phyloP scores from a whole-genome alignment of 345 rosid species.

The Dipteronia sinensis region DNA sequence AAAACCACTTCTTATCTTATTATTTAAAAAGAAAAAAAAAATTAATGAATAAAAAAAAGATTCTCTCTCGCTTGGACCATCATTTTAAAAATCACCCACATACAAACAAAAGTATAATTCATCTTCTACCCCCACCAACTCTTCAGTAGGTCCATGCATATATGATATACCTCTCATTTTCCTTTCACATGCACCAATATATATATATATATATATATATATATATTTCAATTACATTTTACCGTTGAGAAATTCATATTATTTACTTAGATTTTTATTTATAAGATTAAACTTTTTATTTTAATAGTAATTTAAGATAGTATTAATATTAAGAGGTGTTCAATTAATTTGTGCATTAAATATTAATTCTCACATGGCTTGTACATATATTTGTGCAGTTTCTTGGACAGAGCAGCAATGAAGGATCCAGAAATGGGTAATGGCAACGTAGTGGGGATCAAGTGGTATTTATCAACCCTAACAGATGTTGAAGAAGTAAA shows the following conservation, averaged over 20 bases:
- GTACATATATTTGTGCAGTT: slow-evolving; percentile 42
- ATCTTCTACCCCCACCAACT: slow-evolving; percentile 4
- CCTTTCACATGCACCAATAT: background rate
- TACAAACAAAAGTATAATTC: background rate
- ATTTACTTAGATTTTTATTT: background rate
- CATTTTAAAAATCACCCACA: background rate
- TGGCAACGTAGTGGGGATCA: slow-evolving; percentile 35
- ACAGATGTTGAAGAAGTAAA: slow-evolving; percentile 97
- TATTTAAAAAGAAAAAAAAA: too few relatives aligned
- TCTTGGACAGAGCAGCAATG: slow-evolving; percentile 85
- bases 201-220: too few relatives aligned
- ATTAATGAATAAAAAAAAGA: background rate
- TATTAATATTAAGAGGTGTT: background rate
- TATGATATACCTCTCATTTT: background rate
- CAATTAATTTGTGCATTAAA: background rate
- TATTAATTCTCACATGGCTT: background rate
- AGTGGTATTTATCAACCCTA: slow-evolving; percentile 80
- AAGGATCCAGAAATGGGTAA: slow-evolving; percentile 35
- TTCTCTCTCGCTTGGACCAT: background rate
- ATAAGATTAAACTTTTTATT: too few relatives aligned
- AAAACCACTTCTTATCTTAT: too few relatives aligned
- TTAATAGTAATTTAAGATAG: background rate
- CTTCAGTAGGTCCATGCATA: background rate
- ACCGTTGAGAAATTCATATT: background rate
- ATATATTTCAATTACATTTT: background rate